phyloP scores from a whole-genome alignment of 371 early-diverging fungal species.

The Actinomucor elegans region DNA sequence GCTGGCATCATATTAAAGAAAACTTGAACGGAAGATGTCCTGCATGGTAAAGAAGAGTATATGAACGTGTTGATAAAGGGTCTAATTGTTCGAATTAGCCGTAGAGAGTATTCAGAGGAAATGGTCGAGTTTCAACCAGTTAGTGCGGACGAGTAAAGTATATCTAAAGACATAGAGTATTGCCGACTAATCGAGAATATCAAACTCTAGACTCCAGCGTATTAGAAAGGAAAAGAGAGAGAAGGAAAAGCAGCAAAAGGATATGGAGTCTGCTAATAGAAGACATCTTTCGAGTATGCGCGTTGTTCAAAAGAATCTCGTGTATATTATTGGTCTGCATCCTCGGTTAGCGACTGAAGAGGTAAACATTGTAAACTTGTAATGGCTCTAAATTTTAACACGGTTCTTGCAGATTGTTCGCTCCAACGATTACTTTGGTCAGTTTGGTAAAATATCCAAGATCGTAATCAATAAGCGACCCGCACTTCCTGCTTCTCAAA shows the following conservation, averaged over 20 bases:
- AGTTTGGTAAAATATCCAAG: constrained; percentile 92
- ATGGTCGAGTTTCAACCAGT: constrained; percentile 88
- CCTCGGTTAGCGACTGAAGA: constrained; percentile 87
- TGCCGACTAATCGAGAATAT: not conserved
- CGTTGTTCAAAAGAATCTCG: constrained; percentile 94
- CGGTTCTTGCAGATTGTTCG: constrained; percentile 24
- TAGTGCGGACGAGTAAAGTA: constrained; percentile 74
- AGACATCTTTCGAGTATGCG: constrained; percentile 88
- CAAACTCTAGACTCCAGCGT: constrained; percentile 40
- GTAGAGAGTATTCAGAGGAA: constrained; percentile 84
- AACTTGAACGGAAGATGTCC: constrained; percentile 84
- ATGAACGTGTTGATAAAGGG: not conserved
- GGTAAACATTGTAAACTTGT: constrained; percentile 38
- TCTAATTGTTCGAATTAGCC: constrained; percentile 10
- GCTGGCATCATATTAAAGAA: constrained; percentile 54
- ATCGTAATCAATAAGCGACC: constrained; percentile 76
- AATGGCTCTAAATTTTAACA: not conserved
- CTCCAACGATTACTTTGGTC: constrained; percentile 90
- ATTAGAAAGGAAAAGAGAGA: constrained; percentile 80
- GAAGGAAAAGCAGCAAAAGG: constrained; percentile 87
- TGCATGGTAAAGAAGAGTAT: constrained; percentile 64
- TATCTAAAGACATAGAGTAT: no score
- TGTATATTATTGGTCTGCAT: constrained; percentile 92
- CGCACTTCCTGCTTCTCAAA: constrained; percentile 41
- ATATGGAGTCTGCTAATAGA: constrained; percentile 83